Evolutionary conservation across 2,329 filamentous ascomycete species (phyloP).

Genomic region (Nannizziopsis arthrosporioides): DNA sequence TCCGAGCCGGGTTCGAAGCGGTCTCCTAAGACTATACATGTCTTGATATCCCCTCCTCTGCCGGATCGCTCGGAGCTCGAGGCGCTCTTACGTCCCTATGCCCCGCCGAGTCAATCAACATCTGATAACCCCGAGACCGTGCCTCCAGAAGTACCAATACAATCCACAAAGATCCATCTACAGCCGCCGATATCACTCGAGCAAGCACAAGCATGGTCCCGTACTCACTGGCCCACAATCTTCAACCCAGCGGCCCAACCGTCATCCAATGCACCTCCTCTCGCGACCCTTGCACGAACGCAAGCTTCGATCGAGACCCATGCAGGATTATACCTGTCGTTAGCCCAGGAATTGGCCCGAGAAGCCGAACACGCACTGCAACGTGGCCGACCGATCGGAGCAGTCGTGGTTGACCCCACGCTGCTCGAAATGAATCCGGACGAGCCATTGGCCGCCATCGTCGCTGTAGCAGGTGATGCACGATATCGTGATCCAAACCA

Average conservation of each 20-base stretch:
- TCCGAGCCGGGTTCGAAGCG: background rate
- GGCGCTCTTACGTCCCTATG: constrained; percentile 29
- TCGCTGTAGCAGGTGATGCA: constrained; percentile 37
- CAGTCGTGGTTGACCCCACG: constrained; percentile 36
- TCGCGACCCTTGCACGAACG: constrained; percentile 26
- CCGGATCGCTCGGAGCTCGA: constrained; percentile 27
- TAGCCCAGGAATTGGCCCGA: constrained; percentile 30
- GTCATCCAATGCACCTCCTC: constrained; percentile 33
- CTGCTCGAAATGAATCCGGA: constrained; percentile 21
- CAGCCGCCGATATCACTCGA: constrained; percentile 29
- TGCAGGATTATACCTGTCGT: constrained; percentile 30
- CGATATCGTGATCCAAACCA: constrained; percentile 21
- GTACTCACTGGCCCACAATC: constrained; percentile 33
- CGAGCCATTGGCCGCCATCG: constrained; percentile 30
- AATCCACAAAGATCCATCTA: constrained; percentile 29
- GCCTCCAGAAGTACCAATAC: constrained; percentile 19
- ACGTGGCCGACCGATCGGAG: constrained; percentile 32
- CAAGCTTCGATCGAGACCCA: constrained; percentile 27
- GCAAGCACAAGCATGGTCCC: constrained; percentile 35
- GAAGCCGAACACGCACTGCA: constrained; percentile 27
- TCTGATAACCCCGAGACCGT: background rate
- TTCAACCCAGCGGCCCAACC: constrained; percentile 37
- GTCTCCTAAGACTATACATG: constrained; percentile 26
- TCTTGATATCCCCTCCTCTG: constrained; percentile 32
- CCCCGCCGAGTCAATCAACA: constrained; percentile 2